Base-by-base conservation (phyloP, 176 grass and related monocot genomes). In the Oryza coarctata region DNA sequence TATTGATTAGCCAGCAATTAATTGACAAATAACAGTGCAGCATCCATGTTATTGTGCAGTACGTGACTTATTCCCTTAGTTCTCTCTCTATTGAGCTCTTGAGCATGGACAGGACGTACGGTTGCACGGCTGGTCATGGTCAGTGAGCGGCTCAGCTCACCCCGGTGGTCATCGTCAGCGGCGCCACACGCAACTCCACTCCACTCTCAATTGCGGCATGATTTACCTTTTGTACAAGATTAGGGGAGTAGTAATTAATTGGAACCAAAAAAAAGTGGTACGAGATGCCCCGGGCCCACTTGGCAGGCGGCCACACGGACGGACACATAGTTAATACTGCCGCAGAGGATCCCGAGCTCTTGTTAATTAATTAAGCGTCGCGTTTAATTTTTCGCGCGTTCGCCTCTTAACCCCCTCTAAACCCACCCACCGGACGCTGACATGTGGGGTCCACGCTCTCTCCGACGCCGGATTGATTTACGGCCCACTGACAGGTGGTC, bases 1-100 rank as follows among this genome's bases (percentile, higher is more conserved):
- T 9, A 55, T 64, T 71, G 69, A 82, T 78, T 40, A 50, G 18
- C 64, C 71, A 76, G 20, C 61, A 82, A 82, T 71, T 23, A 23
- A 14, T 65, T 60, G n/a, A n/a, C 9, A 60, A 60, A 9, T 7
- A 55, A 55, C 50, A 55, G 50, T 55, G 9, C 49, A 52, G 27
- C 63, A 47, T 14, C 45, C 76, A 33, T 10, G 40, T 23, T 23
- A 33, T 39, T 3, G 32, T 33, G 4, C 32, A 33, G 4, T 74
- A 34, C 47, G 12, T 15, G 9, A 15, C 29, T 29, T 43, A 73
- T 52, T 28, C 39, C 43, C 27, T 50, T 49, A 11, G 34, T 45
- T 35, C 11, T 36, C 31, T 2, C 11, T 35, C 18, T 30, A 1
- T 30, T 3, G 17, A 34, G 45, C 28, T 52, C 11, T 34, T 2